Percentiles rank a stretch among this genome's conserved stretches.
Conservation (phyloP, 139 green algal species). For the Chlamydomonas sp. region DNA sequence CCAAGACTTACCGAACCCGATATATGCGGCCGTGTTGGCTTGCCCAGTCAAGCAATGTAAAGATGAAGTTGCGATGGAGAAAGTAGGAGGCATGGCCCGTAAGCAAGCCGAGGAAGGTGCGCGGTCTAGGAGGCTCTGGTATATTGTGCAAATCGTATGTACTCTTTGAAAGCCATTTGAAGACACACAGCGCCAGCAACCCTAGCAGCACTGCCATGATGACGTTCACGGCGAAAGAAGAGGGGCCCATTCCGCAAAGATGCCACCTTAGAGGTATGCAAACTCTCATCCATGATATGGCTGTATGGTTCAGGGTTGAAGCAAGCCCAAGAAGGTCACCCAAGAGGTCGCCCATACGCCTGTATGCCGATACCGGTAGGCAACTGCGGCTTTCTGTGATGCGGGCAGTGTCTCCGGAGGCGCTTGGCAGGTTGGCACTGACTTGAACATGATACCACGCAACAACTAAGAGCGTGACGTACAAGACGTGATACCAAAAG, state of each 20-base stretch:
- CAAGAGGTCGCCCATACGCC: too few species aligned
- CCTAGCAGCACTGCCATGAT: neutral
- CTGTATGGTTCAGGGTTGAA: neutral
- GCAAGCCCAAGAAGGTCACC: neutral
- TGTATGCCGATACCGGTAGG: too few species aligned
- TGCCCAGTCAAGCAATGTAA: too few species aligned
- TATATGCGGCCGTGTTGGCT: too few species aligned
- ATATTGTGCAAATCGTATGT: slow-evolving; percentile 2
- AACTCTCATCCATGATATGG: neutral
- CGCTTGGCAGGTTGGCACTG: too few species aligned
- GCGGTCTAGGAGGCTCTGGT: neutral
- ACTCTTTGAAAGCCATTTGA: neutral
- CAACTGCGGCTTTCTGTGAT: too few species aligned
- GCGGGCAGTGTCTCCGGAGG: too few species aligned
- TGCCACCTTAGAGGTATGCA: neutral
- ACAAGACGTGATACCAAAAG: too few species aligned
- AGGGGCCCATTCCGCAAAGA: neutral
- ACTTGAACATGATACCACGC: too few species aligned
- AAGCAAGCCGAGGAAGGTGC: too few species aligned
- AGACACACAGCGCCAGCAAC: neutral
- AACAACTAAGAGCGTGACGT: too few species aligned
- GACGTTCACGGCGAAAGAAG: neutral
- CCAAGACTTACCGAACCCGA: too few species aligned
- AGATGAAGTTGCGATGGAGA: neutral
- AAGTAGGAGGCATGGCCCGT: neutral